A percentile compares a stretch with the other conserved stretches of the same genome.
phyloP scores from a whole-genome alignment of 805 yeast genomes.

The Candida cerambycidarum region DNA sequence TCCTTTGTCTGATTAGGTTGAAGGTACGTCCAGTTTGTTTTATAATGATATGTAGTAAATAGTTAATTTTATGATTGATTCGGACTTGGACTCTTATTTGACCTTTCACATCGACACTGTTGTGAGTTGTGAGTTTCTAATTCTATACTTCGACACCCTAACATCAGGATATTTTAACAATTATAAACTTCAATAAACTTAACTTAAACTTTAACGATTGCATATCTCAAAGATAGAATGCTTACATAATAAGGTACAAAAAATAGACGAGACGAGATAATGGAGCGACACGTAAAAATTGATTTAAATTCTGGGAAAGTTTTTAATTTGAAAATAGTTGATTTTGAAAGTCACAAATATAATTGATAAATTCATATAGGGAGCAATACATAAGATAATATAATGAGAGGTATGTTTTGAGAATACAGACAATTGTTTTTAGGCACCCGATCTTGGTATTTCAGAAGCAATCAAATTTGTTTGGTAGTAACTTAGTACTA shows the following conservation, averaged over 20 bases:
- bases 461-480: background rate
- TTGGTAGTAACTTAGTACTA: slow-evolving; percentile 8
- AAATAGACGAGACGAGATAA: slow-evolving; percentile 6
- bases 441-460: no score
- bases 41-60: no score
- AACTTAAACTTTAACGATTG: no score
- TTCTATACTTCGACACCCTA: no score
- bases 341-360: background rate
- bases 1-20: slow-evolving; percentile 18
- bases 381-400: background rate
- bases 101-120: no score
- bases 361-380: background rate
- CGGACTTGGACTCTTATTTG: no score
- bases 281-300: slow-evolving; percentile 13
- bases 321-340: background rate
- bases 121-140: no score
- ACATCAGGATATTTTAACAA: no score
- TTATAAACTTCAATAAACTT: no score
- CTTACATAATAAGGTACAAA: slow-evolving; percentile 6
- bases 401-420: slow-evolving; percentile 21
- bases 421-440: no score
- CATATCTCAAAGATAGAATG: background rate
- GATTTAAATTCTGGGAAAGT: slow-evolving; percentile 5
- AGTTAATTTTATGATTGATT: no score
- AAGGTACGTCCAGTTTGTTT: no score